Percentiles rank a stretch among this genome's conserved stretches.
phyloP scores from a whole-genome alignment of 805 yeast genomes.

The Komagataella kurtzmanii region DNA sequence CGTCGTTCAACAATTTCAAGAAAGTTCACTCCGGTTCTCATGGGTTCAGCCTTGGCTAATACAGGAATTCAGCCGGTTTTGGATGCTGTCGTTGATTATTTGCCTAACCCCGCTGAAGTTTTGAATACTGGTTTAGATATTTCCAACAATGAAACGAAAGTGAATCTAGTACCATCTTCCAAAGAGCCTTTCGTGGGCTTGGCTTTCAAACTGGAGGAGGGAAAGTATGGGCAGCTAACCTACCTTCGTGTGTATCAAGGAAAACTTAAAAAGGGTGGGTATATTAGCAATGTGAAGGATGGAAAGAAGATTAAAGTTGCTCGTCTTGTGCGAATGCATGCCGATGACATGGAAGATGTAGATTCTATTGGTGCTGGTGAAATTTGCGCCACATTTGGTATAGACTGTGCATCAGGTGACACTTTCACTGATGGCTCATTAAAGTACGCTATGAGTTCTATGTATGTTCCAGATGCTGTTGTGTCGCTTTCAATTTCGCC shows the following conservation, averaged over 20 bases:
- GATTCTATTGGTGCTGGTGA: conserved; percentile 95
- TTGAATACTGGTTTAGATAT: conserved; percentile 82
- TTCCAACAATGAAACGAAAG: conserved; percentile 47
- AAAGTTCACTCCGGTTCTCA: conserved; percentile 95
- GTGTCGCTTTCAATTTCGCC: conserved; percentile 88
- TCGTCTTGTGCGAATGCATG: conserved; percentile 95
- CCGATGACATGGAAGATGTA: conserved; percentile 97
- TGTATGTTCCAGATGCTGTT: conserved; percentile 99
- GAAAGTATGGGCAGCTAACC: conserved; percentile 94
- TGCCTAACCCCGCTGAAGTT: conserved; percentile 92
- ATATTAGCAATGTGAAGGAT: conserved; percentile 77
- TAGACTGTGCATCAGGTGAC: conserved; percentile 98
- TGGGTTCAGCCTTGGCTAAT: conserved; percentile 98
- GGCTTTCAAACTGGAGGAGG: conserved; percentile 98
- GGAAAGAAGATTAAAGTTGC: conserved; percentile 91
- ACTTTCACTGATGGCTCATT: conserved; percentile 81
- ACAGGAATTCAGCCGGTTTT: conserved; percentile 91
- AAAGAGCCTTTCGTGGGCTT: conserved; percentile 81
- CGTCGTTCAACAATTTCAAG: conserved; percentile 93
- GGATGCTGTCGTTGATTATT: conserved; percentile 90
- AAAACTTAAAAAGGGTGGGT: conserved; percentile 76
- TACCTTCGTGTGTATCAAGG: conserved; percentile 97
- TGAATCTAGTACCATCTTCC: conserved; percentile 61
- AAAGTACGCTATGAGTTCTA: conserved; percentile 85
- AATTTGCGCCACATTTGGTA: conserved; percentile 98